Evolutionary conservation across 768 basidiomycete genomes (phyloP), one percentile per base, ranked within the genome.

Genomic region (Aureoboletus auriporus): DNA sequence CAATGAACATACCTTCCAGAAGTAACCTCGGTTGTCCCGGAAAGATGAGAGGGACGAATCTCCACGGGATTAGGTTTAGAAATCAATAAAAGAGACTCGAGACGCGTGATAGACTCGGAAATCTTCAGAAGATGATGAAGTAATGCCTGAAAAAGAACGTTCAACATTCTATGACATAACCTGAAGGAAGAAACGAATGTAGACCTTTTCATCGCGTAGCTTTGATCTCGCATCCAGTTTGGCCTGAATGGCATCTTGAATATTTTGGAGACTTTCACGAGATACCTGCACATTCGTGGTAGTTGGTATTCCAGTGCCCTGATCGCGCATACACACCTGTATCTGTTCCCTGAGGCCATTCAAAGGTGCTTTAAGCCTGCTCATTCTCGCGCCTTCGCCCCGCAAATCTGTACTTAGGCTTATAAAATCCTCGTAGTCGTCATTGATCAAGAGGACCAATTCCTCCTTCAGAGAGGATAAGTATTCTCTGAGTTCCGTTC

Each of bases 381-480:
- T 75, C 57, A 95, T 65, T 54, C 91, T 75, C 34, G 75, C 73
- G 3, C 89, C 87, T 68, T 97, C 94, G 38, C 87, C 92, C 55
- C 84, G 78, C 54, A 98, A 66, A 59, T 97, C 93, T 4, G 94
- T 93, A 54, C 94, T 94, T 28, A 99, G 75, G 57, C 89, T 92
- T 60, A 98, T 95, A 64, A 98, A 99, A 12, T 93, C 93, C 65
- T 93, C 93, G 61, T 98, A 99, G 69, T 98, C 96, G 58, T 93
- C 87, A 68, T 99, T 98, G 65, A 98, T 96, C 60, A 98, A 82
- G 60, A 84, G 84, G 28, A 98, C 93, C 31, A 99, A 78, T 64
- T 96, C 95, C 64, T 94, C 91, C 67, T 95, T 93, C 54, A 99
- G 70, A 9, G 76, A 72, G 0, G 81, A 79, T 51, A 92, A 74